These are phyloP conservation scores for Acanthamoeba castellanii DNA, from an alignment of 208 protist genomes.

Conservation along the genomic window DNA sequence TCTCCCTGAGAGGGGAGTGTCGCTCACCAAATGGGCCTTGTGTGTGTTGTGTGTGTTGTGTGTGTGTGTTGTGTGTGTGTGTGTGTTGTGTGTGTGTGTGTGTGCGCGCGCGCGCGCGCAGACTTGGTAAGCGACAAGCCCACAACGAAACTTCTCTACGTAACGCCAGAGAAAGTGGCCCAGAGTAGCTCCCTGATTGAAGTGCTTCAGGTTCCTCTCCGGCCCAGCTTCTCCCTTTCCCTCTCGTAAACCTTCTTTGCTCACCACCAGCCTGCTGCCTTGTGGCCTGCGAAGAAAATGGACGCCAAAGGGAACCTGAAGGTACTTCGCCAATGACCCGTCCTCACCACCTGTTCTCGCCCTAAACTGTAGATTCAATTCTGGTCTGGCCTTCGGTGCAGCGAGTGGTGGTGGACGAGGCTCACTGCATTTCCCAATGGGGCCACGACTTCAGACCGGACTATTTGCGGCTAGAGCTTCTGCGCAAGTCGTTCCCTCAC, in stretches of 20 bases:
- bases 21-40: background rate
- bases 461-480: slow-evolving; percentile 82
- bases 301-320: slow-evolving; percentile 61
- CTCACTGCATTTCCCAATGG: slow-evolving; percentile 94
- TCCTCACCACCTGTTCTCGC: background rate
- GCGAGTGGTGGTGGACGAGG: slow-evolving; percentile 94
- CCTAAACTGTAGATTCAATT: background rate
- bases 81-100: background rate
- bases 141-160: slow-evolving; percentile 87
- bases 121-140: slow-evolving; percentile 46
- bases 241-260: background rate
- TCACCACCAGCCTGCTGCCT: background rate
- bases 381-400: background rate
- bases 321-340: background rate
- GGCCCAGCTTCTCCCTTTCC: background rate
- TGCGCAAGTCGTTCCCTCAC: background rate
- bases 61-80: no score
- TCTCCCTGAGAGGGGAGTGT: no score
- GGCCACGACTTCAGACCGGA: slow-evolving; percentile 93
- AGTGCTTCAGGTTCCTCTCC: slow-evolving; percentile 62
- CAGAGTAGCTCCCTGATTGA: slow-evolving; percentile 76
- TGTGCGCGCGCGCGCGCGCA: no score
- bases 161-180: slow-evolving; percentile 91
- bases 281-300: slow-evolving; percentile 28
- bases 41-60: no score